Evolutionary conservation across 78 protist genomes (phyloP).

Genomic region (Pigoraptor vietnamica): DNA sequence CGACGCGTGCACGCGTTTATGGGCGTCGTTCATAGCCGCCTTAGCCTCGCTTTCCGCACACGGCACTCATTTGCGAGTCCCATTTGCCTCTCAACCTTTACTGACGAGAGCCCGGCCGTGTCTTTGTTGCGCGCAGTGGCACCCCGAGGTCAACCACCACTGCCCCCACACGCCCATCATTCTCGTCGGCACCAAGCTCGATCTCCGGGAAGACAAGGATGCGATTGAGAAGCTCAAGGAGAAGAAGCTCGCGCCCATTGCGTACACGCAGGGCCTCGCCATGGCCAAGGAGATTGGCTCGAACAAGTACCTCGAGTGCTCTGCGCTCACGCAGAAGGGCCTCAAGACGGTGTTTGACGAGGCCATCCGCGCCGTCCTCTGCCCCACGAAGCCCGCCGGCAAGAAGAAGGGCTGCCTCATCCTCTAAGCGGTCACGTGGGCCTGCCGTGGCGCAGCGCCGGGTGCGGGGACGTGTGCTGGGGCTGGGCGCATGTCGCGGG

Average conservation of each 20-base stretch:
- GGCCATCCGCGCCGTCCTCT: conserved; percentile 46
- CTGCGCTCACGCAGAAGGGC: conserved; percentile 72
- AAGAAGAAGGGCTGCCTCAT: conserved; percentile 4
- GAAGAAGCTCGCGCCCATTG: conserved; percentile 21
- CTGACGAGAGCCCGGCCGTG: not conserved
- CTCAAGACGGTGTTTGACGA: conserved; percentile 70
- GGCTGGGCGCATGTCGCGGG: no score
- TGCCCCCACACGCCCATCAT: conserved; percentile 65
- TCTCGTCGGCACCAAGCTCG: conserved; percentile 81
- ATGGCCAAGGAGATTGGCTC: conserved; percentile 49
- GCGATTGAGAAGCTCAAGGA: conserved; percentile 24
- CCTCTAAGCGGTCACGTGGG: no score
- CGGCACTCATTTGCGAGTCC: not conserved
- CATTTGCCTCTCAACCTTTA: not conserved
- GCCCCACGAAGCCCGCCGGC: conserved; percentile 16
- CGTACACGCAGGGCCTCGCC: not conserved
- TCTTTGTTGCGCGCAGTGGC: not conserved
- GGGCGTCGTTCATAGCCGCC: no score
- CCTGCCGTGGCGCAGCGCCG: no score
- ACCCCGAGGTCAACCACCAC: conserved; percentile 57
- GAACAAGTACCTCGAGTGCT: conserved; percentile 76
- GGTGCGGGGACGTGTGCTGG: no score
- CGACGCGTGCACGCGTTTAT: no score
- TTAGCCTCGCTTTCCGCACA: not conserved
- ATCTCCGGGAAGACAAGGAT: conserved; percentile 53